Evolutionary conservation across 2,329 filamentous ascomycete species (phyloP).

Genomic region (Neonectria ditissima): DNA sequence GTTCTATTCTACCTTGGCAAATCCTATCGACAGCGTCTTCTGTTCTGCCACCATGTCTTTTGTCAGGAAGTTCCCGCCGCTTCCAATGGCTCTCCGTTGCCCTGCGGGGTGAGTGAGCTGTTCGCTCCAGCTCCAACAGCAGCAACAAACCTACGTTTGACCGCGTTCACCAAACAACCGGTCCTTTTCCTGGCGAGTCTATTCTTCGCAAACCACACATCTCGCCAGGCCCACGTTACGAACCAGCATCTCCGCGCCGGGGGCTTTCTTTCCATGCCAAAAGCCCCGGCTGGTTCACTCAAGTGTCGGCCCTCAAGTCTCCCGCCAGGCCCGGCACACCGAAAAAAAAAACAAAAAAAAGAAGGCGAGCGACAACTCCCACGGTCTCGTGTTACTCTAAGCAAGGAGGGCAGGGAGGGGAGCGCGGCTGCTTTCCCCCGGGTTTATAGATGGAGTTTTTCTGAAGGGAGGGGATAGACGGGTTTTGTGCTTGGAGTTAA

Average conservation of each 20-base stretch:
- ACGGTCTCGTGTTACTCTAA: neutral
- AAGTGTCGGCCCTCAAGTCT: conserved; percentile 29
- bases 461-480: neutral
- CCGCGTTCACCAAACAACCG: conserved; percentile 14
- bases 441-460: conserved; percentile 8
- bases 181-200: conserved; percentile 26
- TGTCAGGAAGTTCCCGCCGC: neutral
- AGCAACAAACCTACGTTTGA: conserved; percentile 26
- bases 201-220: neutral
- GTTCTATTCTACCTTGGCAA: too few relatives aligned
- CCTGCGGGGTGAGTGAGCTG: conserved; percentile 5
- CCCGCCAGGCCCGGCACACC: conserved; percentile 32
- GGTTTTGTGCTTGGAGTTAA: neutral
- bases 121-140: conserved; percentile 3
- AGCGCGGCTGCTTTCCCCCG: neutral
- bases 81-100: neutral
- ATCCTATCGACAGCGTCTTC: neutral
- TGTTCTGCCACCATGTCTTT: neutral
- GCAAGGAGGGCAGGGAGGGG: neutral
- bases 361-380: neutral
- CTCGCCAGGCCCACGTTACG: conserved; percentile 30
- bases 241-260: neutral
- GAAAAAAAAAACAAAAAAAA: neutral
- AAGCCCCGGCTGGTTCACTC: conserved; percentile 4
- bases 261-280: neutral